Evolutionary conservation across 2,329 filamentous ascomycete genomes (phyloP).

Genomic region (Sarocladiaceae sp.): DNA sequence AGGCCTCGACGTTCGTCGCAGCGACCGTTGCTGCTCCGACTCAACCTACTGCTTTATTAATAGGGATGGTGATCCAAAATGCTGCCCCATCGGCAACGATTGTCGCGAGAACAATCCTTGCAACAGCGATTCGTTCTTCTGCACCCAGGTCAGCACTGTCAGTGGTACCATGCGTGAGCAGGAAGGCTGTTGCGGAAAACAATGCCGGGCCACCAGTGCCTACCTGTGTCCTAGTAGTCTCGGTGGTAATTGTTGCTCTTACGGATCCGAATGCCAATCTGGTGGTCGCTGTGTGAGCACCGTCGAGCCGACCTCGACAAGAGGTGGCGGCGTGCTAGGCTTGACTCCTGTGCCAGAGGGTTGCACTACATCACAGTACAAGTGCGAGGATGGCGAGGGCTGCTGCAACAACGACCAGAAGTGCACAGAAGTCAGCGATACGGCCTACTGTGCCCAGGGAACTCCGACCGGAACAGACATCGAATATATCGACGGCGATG

Average conservation of each 20-base stretch:
- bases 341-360: constrained; percentile 31
- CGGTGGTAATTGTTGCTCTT: constrained; percentile 45
- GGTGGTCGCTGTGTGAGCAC: constrained; percentile 29
- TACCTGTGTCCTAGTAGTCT: constrained; percentile 38
- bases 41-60: constrained; percentile 39
- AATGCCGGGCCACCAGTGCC: constrained; percentile 32
- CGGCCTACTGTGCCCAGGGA: constrained; percentile 33
- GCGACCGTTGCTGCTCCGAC: constrained; percentile 35
- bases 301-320: constrained; percentile 14
- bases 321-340: constrained; percentile 15
- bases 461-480: constrained; percentile 26
- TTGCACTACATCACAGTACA: constrained; percentile 39
- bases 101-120: constrained; percentile 33
- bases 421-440: constrained; percentile 33
- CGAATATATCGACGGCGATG: constrained; percentile 21
- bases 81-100: constrained; percentile 36
- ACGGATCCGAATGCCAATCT: constrained; percentile 34
- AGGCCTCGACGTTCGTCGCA: constrained; percentile 37
- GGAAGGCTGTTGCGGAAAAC: constrained; percentile 32
- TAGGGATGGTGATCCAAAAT: constrained; percentile 24
- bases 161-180: constrained; percentile 20
- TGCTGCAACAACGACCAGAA: constrained; percentile 41
- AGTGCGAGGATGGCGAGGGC: constrained; percentile 38
- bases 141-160: constrained; percentile 22
- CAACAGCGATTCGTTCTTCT: constrained; percentile 26